Conservation (phyloP, 805 yeast genomes). For the Myxozyma monticola region DNA sequence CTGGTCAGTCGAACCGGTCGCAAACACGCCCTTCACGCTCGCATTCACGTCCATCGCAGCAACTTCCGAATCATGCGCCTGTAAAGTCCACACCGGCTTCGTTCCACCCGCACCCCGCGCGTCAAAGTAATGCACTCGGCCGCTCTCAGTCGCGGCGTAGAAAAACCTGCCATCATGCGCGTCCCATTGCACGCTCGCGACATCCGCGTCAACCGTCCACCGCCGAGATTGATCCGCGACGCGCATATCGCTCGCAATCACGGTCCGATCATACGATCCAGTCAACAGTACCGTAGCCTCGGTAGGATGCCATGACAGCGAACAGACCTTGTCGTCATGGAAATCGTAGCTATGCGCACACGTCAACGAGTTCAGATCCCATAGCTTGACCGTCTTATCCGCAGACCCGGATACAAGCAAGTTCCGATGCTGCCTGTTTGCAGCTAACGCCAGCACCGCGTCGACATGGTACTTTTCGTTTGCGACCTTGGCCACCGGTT, state of each 20-base stretch:
- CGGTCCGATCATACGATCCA: conserved; percentile 88
- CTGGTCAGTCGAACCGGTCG: conserved; percentile 88
- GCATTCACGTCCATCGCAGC: conserved; percentile 73
- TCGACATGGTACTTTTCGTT: conserved; percentile 84
- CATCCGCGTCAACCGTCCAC: conserved; percentile 72
- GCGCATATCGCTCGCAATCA: conserved; percentile 77
- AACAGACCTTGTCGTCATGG: conserved; percentile 81
- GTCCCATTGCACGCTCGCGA: conserved; percentile 79
- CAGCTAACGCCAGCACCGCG: conserved; percentile 85
- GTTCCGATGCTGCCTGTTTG: conserved; percentile 76
- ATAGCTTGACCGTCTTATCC: conserved; percentile 87
- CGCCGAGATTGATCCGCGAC: conserved; percentile 61
- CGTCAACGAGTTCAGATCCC: conserved; percentile 78
- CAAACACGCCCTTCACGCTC: conserved; percentile 68
- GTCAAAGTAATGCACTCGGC: conserved; percentile 86
- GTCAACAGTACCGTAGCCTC: conserved; percentile 61
- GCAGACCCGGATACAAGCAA: conserved; percentile 94
- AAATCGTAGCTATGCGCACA: conserved; percentile 77
- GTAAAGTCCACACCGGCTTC: conserved; percentile 86
- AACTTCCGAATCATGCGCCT: conserved; percentile 95
- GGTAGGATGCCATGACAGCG: conserved; percentile 78
- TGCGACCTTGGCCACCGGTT: conserved; percentile 50
- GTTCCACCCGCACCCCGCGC: conserved; percentile 53
- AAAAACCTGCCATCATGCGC: conserved; percentile 49
- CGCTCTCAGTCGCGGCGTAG: conserved; percentile 88